A percentile compares a stretch with the other conserved stretches of the same genome.
Conservation (phyloP, 1,284 basidiomycete species). For the Megacollybia platyphylla region DNA sequence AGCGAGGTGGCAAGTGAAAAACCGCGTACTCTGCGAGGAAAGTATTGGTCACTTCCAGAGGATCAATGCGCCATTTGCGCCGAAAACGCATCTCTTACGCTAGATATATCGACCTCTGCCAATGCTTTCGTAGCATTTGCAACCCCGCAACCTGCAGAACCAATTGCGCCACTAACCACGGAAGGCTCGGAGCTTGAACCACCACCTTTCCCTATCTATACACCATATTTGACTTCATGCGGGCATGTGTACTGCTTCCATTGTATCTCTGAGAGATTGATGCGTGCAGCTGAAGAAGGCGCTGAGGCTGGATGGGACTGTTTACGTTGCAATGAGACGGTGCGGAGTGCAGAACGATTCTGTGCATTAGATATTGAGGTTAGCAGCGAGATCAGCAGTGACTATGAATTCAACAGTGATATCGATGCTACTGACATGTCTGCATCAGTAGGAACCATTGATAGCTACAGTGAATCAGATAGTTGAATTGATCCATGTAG, state of each 20-base stretch:
- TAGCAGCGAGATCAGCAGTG: constrained; percentile 30
- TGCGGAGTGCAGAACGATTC: constrained; percentile 38
- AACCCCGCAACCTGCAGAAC: constrained; percentile 9
- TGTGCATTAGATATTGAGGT: constrained; percentile 19
- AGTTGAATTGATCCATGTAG: constrained; percentile 16
- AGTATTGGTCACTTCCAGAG: constrained; percentile 47
- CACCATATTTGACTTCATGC: constrained; percentile 65
- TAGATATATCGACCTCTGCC: constrained; percentile 39
- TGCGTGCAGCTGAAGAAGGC: constrained; percentile 55
- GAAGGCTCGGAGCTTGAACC: constrained; percentile 21
- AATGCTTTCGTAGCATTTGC: constrained; percentile 33
- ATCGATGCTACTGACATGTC: constrained; percentile 34
- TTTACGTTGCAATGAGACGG: constrained; percentile 56
- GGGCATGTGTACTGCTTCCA: constrained; percentile 82
- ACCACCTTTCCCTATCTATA: constrained; percentile 52
- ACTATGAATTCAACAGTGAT: constrained; percentile 49
- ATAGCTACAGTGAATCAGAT: constrained; percentile 37
- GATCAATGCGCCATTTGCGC: constrained; percentile 74
- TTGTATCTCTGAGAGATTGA: constrained; percentile 73
- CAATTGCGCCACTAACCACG: constrained; percentile 9
- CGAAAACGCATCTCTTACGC: constrained; percentile 53
- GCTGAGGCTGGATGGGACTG: constrained; percentile 64
- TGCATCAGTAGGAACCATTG: constrained; percentile 33
- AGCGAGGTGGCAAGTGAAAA: constrained; percentile 6
- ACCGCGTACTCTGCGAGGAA: constrained; percentile 23